Conservation (phyloP, 1,284 basidiomycete genomes). For the Leccinum subspadiceum region DNA sequence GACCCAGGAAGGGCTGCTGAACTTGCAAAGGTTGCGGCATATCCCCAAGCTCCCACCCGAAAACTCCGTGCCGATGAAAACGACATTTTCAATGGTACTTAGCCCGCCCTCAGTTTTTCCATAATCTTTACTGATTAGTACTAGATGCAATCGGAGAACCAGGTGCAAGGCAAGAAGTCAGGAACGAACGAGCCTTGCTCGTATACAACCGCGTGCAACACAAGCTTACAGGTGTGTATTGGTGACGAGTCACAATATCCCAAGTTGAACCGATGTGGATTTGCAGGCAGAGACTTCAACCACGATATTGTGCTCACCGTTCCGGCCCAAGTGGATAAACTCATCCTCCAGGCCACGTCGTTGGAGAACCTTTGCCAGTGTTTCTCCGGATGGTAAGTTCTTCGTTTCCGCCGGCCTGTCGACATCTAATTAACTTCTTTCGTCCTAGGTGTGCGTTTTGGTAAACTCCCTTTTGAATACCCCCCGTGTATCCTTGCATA, state of each 20-base stretch:
- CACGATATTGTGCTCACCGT: constrained; percentile 74
- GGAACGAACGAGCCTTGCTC: constrained; percentile 85
- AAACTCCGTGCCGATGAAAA: constrained; percentile 80
- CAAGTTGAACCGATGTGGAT: constrained; percentile 2
- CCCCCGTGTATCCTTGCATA: constrained; percentile 12
- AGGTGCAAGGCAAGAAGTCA: constrained; percentile 71
- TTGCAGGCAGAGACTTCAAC: constrained; percentile 84
- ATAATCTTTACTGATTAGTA: constrained; percentile 10
- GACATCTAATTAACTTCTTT: not conserved
- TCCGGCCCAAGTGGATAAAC: constrained; percentile 80
- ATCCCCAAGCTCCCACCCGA: constrained; percentile 71
- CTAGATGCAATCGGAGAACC: constrained; percentile 55
- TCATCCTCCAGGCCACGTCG: constrained; percentile 89
- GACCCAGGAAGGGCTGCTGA: constrained; percentile 60
- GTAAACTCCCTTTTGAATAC: constrained; percentile 31
- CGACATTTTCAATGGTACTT: constrained; percentile 73
- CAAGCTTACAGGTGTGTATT: constrained; percentile 76
- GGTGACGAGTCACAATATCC: not conserved
- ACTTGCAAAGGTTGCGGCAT: constrained; percentile 63
- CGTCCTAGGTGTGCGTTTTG: constrained; percentile 47
- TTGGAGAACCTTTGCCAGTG: constrained; percentile 94
- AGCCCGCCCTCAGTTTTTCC: not conserved
- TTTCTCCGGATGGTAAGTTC: constrained; percentile 88
- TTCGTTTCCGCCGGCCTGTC: not conserved
- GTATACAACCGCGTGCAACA: constrained; percentile 93